Evolutionary conservation across 495 filamentous ascomycete genomes (phyloP), one percentile per base, ranked within the genome.

Genomic region (Aspergillus sparsus): DNA sequence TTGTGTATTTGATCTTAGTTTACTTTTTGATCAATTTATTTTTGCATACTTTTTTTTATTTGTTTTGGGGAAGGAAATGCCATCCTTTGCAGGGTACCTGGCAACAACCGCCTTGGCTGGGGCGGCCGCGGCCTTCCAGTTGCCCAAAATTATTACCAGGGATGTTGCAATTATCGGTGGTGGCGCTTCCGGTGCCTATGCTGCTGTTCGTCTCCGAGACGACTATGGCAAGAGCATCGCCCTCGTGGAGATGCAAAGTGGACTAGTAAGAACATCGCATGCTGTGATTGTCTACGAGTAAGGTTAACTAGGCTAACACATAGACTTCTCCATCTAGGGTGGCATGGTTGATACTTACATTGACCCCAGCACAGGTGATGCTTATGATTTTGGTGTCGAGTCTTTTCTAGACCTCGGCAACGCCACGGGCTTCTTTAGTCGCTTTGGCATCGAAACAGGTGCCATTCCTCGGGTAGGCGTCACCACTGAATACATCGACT

Each of bases 141-240:
- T 18, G 18, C 32, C 18, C 0, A 41, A 57, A 9, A 37, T 57
- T 16, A 16, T 57, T 44, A 47, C 42, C 18, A 53, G 58, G 44
- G 75, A 77, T 64, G 72, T 81, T 49, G 74, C 62, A 47, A 69
- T 82, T 52, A 66, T 82, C 32, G 78, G 80, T 37, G 78, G 80
- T 31, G 78, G 80, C 44, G 74, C 74, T 27, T 71, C 78, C 2
- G 80, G 78, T 44, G 71, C 79, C 27, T 80, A 80, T 61, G 72
- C 78, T 36, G 80, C 77, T 10, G 77, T 80, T 51, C 68, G 68
- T n/a, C 66, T 77, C 21, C 71, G 71, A 15, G 72, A 78, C 61
- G 73, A 76, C 49, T 69, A 61, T 45, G 62, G 67, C 15, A 70
- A 75, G 59, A 74, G 64, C 21, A 66, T 81, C 31, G 68, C 71